phyloP scores from a whole-genome alignment of 768 basidiomycete species.

The Kwoniella pini region DNA sequence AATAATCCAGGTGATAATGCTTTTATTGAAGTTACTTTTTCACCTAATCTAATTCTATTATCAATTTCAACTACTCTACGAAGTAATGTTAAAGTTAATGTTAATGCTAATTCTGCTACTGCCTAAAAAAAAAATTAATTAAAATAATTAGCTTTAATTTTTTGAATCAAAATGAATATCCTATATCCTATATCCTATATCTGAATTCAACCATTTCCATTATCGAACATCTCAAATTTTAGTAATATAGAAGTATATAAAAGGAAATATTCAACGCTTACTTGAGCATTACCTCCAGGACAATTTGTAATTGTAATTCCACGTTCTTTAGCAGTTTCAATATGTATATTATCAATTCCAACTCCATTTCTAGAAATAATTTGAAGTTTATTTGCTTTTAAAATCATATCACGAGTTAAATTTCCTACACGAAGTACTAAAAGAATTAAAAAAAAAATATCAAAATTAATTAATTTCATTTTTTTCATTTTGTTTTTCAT shows the following conservation, averaged over 20 bases:
- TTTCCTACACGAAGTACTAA: constrained; percentile 38
- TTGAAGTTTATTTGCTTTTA: constrained; percentile 24
- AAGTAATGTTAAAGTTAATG: constrained; percentile 33
- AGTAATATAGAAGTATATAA: no score
- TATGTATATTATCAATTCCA: constrained; percentile 45
- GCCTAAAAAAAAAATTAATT: no score
- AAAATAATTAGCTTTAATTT: no score
- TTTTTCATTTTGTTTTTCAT: no score
- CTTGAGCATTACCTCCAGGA: constrained; percentile 48
- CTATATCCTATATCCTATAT: no score
- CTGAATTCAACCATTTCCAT: no score
- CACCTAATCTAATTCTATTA: constrained; percentile 34
- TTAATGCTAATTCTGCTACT: constrained; percentile 44
- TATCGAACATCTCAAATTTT: no score
- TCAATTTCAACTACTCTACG: constrained; percentile 43
- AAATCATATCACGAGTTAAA: constrained; percentile 19
- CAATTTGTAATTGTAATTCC: constrained; percentile 42
- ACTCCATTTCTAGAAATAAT: constrained; percentile 43
- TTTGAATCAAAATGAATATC: no score
- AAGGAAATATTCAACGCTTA: constrained; percentile 10
- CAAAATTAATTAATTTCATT: constrained; percentile 43
- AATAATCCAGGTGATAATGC: constrained; percentile 43
- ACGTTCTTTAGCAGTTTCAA: constrained; percentile 27
- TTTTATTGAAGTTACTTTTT: constrained; percentile 33
- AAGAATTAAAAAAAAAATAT: background rate